Evolutionary conservation across 169 alveolate species (phyloP), one percentile per base, ranked within the genome.

Genomic region (Eimeria tenella): DNA sequence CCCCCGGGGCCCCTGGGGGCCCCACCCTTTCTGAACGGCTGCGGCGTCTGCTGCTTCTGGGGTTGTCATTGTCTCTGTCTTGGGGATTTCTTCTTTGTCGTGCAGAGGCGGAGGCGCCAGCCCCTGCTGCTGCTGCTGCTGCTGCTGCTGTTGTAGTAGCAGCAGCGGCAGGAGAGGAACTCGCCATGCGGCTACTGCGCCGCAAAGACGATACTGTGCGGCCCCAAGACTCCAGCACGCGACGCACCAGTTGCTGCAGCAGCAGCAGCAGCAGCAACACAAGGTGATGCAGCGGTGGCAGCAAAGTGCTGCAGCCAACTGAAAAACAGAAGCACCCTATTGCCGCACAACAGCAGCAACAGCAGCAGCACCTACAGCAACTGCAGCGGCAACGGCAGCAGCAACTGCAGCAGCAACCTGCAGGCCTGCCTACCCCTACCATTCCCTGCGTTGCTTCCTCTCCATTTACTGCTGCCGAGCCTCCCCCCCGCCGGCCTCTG

Each of bases 211-310:
- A 77, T 49, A 77, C 87, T 9, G 87, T 77, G 53, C 87, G 65
- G 68, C 87, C 87, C 87, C 87, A 77, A 8, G 87, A 77, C 68
- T 77, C 87, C 87, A 77, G 25, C 9, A 77, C 87, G 65, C 87
- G 87, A 9, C 79, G 79, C 31, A 68, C 79, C 5, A 68, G 79
- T 31, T 68, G 50, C 79, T 19, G 79, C 79, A 68, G 79, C 52
- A 68, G 79, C 49, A 68, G 49, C 49, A 68, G 21, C 70, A 60
- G 68, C 42, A 31, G 42, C 42, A 31, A 2, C 42, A 31, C 42
- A 2, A 31, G 42, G 42, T 2, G 2, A 0, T 31, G 42, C 42
- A 31, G 42, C 42, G 42, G 42, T 31, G 42, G 42, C 42, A 31
- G 42, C 42, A 31, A 31, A 0, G 42, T 31, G 17, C 68, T 11